These are phyloP conservation scores for Aspergillus latus DNA, from an alignment of 2,329 filamentous ascomycete genomes.

Conservation along the genomic window DNA sequence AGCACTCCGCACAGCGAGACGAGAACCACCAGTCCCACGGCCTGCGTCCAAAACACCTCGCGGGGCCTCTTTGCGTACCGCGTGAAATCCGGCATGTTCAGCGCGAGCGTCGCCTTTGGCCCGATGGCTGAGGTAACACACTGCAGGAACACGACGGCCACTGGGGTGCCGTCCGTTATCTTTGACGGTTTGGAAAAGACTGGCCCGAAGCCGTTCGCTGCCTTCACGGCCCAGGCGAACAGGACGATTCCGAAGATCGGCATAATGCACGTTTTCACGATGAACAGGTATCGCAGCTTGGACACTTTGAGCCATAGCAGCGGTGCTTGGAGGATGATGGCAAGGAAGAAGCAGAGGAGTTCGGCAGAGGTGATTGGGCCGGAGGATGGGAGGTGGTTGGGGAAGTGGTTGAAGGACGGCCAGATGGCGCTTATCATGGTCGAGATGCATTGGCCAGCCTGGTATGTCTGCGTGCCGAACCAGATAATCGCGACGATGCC, in stretches of 20 bases:
- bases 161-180: slow-evolving; percentile 14
- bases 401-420: slow-evolving; percentile 16
- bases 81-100: slow-evolving; percentile 16
- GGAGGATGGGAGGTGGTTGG: slow-evolving; percentile 6
- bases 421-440: slow-evolving; percentile 18
- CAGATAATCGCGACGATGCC: slow-evolving; percentile 18
- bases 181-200: slow-evolving; percentile 15
- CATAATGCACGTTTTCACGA: slow-evolving; percentile 17
- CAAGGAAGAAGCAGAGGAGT: slow-evolving; percentile 17
- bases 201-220: slow-evolving; percentile 15
- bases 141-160: slow-evolving; percentile 13
- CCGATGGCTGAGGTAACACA: not conserved
- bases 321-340: slow-evolving; percentile 13
- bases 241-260: slow-evolving; percentile 16
- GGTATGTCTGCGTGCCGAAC: slow-evolving; percentile 18
- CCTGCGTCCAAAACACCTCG: slow-evolving; percentile 12
- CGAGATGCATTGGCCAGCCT: slow-evolving; percentile 13
- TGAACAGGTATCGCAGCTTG: slow-evolving; percentile 12
- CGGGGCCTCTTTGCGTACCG: slow-evolving; percentile 12
- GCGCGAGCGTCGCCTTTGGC: not conserved
- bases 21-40: slow-evolving; percentile 8
- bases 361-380: slow-evolving; percentile 13
- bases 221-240: slow-evolving; percentile 15
- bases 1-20: slow-evolving; percentile 16
- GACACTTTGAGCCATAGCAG: slow-evolving; percentile 13